Percentiles rank a stretch among this genome's conserved stretches.
Conservation (phyloP, 192 early-diverging fungal genomes). For the Thoreauomyces humboldtii region DNA sequence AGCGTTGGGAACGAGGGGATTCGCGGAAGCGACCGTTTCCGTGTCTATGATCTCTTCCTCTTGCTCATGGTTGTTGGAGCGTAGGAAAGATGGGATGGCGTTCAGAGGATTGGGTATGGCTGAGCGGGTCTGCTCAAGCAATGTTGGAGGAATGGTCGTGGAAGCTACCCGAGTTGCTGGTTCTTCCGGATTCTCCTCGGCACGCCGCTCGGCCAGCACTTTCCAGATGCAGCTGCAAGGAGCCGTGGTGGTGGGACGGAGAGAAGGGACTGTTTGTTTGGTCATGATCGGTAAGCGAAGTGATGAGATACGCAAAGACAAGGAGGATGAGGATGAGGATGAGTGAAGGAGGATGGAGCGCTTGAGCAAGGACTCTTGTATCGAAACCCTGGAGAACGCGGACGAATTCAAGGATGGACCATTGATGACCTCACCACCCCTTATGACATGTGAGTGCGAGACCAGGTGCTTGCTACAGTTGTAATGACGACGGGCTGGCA, state of each 20-base stretch:
- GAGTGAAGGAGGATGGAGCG: too few species aligned
- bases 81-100: not conserved
- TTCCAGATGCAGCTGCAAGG: constrained; percentile 20
- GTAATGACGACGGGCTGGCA: too few species aligned
- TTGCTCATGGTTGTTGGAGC: not conserved
- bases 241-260: not conserved
- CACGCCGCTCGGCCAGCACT: not conserved
- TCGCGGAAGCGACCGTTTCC: not conserved
- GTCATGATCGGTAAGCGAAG: not conserved
- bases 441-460: too few species aligned
- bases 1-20: not conserved
- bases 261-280: constrained; percentile 1
- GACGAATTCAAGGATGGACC: too few species aligned
- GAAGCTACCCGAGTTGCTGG: not conserved
- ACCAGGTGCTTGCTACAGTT: too few species aligned
- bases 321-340: too few species aligned
- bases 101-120: not conserved
- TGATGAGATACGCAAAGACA: not conserved
- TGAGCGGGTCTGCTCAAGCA: not conserved
- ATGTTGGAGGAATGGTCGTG: not conserved
- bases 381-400: too few species aligned
- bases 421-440: too few species aligned
- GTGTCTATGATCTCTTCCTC: not conserved
- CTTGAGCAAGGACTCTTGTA: too few species aligned
- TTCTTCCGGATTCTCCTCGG: not conserved